phyloP scores from a whole-genome alignment of 805 yeast genomes.

The Phaffomyces thermotolerans region DNA sequence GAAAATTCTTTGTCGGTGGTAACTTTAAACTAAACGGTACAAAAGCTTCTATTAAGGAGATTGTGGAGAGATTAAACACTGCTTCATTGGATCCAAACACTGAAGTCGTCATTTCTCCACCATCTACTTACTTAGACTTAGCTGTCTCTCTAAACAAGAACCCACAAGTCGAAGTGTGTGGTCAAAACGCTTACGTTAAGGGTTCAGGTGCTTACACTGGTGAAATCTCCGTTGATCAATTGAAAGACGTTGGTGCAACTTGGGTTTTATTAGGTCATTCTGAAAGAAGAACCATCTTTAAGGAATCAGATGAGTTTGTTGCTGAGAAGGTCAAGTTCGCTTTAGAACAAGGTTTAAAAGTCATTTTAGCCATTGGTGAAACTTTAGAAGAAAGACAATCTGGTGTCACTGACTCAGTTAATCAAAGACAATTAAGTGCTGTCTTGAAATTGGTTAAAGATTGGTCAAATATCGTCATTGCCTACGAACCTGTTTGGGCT shows the following conservation, averaged over 20 bases:
- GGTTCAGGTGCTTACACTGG: conserved; percentile 97
- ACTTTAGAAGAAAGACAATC: conserved; percentile 91
- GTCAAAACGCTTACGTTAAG: conserved; percentile 86
- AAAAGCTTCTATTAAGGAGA: conserved; percentile 72
- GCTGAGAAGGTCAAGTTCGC: conserved; percentile 95
- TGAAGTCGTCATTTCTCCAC: conserved; percentile 95
- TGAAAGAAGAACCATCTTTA: conserved; percentile 92
- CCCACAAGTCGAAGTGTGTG: conserved; percentile 72
- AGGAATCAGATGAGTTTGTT: conserved; percentile 83
- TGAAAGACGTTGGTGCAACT: conserved; percentile 84
- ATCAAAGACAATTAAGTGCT: conserved; percentile 85
- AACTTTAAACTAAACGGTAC: conserved; percentile 99
- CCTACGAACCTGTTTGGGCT: conserved; percentile 99
- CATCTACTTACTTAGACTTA: conserved; percentile 82
- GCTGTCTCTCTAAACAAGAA: conserved; percentile 64
- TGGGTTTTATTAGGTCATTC: conserved; percentile 98
- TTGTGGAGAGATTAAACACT: conserved; percentile 75
- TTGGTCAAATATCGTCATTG: conserved; percentile 90
- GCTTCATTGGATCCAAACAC: conserved; percentile 70
- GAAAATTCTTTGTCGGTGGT: conserved; percentile 96
- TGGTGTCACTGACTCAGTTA: conserved; percentile 77
- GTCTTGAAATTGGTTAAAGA: conserved; percentile 73
- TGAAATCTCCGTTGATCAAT: conserved; percentile 82
- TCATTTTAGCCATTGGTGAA: conserved; percentile 97
- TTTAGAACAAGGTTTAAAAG: conserved; percentile 79